phyloP scores from a whole-genome alignment of 202 grass and related monocot species.

The Schoenoplectus tabernaemontani region DNA sequence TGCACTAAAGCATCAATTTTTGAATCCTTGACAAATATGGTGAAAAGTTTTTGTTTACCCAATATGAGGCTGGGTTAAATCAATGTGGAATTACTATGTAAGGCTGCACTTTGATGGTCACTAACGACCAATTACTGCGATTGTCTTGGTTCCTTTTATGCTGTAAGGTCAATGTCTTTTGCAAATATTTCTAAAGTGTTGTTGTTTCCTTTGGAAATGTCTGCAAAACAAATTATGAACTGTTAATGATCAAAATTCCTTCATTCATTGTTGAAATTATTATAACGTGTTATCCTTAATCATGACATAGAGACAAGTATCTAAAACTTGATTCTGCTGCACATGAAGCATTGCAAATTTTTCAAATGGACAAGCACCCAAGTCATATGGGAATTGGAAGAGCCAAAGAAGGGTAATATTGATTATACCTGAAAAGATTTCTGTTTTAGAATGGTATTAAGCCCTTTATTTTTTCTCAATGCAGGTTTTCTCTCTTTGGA shows the following conservation, averaged over 20 bases:
- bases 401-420: slow-evolving; percentile 87
- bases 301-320: slow-evolving; percentile 64
- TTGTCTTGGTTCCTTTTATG: not conserved
- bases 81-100: not conserved
- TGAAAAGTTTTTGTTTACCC: slow-evolving; percentile 1
- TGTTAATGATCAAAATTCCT: not conserved
- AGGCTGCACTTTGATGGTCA: not conserved
- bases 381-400: slow-evolving; percentile 98
- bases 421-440: slow-evolving; percentile 4
- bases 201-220: slow-evolving; percentile 5
- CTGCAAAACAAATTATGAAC: not conserved
- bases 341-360: slow-evolving; percentile 90
- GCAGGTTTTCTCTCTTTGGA: slow-evolving; percentile 96
- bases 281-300: slow-evolving; percentile 5
- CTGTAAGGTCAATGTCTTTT: not conserved
- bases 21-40: not conserved
- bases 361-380: slow-evolving; percentile 95
- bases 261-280: not conserved
- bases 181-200: not conserved
- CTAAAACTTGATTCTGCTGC: slow-evolving; percentile 91
- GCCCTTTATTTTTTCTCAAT: slow-evolving; percentile 18
- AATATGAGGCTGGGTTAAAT: not conserved
- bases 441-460: not conserved
- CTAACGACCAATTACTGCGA: not conserved
- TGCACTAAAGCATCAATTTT: not conserved